Base-by-base conservation (phyloP, 345 rosid genomes). In the Hibiscus tridactylites region DNA sequence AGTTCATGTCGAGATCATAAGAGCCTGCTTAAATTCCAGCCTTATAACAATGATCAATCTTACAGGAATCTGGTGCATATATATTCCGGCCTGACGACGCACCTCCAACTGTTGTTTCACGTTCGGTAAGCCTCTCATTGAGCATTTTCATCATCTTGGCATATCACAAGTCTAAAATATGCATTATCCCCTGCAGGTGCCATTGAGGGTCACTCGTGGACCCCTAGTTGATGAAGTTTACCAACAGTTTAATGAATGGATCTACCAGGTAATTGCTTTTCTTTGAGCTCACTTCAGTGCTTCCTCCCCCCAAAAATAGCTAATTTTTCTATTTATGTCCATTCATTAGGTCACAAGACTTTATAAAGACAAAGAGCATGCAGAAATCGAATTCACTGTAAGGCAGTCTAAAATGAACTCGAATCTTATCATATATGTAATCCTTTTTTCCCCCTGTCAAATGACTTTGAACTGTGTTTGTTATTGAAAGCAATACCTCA, bases 371-470 rank as follows among this genome's bases (percentile, higher is more conserved):
- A 88, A 81, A 85, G 96, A 93, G 74, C 92, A 90, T 50, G 93
- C 91, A 28, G 97, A 91, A 82, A 78, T 93, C 62, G 98, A 93
- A 80, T 93, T 74, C 82, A 89, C 96, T 1, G 97, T 91, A 74
- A 91, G 93, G 73, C 50, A 21, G 6, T 63, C 62, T 33, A 28
- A 21, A 46, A 37, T 21, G 42, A 42, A 59, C 56, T 65, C 8
- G 56, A 49, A 46, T 58, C 62, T 26, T 58, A 58, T 26, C 12
- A 58, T 5, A 31, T 58, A 58, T 58, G 19, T 4, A 3, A 52
- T 67, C 58, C 12, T 9, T 57, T 57, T 21, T 37, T 39, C 39
- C 8, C 0, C 42, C 42, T 37, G 59, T 24, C 19, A 16, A 42
- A 42, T 31, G 46, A 35, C 39, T 64, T 65, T 28, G 52, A 46